A percentile compares a stretch with the other conserved stretches of the same genome.
These are phyloP conservation scores for Immersiella caudata DNA, from an alignment of 495 filamentous ascomycete genomes.

Conservation along the genomic window DNA sequence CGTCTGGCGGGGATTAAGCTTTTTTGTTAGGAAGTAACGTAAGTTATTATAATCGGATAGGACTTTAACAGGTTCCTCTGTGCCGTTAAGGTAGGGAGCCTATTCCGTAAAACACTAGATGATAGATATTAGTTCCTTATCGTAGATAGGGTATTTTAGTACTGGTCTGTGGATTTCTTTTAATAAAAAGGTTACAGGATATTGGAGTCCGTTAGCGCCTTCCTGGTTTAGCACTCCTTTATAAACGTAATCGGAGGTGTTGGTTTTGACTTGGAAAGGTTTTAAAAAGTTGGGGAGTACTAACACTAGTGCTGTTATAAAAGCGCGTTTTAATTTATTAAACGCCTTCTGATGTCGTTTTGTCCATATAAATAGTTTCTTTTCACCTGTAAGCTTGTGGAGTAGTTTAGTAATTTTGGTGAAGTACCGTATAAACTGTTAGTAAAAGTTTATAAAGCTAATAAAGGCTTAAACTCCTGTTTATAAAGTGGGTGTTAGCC, in stretches of 20 bases:
- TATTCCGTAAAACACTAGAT: constrained; percentile 17
- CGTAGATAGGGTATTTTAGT: constrained; percentile 30
- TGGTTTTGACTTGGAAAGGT: background rate
- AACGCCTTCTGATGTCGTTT: background rate
- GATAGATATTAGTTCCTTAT: constrained; percentile 25
- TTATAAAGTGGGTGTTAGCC: background rate
- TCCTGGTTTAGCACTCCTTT: background rate
- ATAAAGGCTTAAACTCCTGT: background rate
- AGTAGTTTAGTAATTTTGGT: background rate
- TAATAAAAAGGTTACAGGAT: constrained; percentile 16
- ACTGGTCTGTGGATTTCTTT: constrained; percentile 16
- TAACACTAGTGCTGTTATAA: background rate
- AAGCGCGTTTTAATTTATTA: background rate
- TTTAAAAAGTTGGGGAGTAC: background rate
- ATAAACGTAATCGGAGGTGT: background rate
- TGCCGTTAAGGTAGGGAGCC: constrained; percentile 3
- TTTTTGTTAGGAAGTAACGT: background rate
- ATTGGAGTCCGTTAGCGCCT: background rate
- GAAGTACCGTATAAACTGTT: constrained; percentile 14
- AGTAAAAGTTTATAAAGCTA: constrained; percentile 26
- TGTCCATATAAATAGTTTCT: background rate
- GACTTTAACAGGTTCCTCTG: background rate
- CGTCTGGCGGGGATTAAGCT: background rate
- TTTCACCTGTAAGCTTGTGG: background rate
- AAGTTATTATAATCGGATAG: background rate